These are phyloP conservation scores for Colletotrichum graminicola DNA, from an alignment of 2,329 filamentous ascomycete genomes.

Conservation along the genomic window DNA sequence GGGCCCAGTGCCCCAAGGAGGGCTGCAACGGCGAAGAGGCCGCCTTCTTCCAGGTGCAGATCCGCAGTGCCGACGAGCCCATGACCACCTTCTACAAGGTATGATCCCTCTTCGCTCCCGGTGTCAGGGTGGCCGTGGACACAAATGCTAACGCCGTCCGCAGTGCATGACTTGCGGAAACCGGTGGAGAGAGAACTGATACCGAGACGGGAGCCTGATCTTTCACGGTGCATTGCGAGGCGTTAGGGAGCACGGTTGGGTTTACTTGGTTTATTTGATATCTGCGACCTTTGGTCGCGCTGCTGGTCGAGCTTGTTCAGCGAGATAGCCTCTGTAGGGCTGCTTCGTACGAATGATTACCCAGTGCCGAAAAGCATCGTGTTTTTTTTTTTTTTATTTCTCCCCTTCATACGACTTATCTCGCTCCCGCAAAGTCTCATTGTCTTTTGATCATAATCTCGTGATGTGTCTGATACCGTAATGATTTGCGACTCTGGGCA, in stretches of 20 bases:
- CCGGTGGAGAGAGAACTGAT: slow-evolving; percentile 75
- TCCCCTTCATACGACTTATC: background rate
- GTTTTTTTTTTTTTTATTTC: background rate
- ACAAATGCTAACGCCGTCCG: slow-evolving; percentile 19
- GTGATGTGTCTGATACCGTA: background rate
- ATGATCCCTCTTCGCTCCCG: slow-evolving; percentile 35
- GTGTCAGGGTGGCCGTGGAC: background rate
- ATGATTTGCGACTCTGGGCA: background rate
- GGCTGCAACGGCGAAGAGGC: slow-evolving; percentile 86
- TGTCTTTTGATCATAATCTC: slow-evolving; percentile 13
- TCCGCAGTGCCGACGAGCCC: slow-evolving; percentile 96
- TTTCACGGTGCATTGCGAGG: slow-evolving; percentile 46
- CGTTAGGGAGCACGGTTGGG: slow-evolving; percentile 43
- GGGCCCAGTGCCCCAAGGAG: slow-evolving; percentile 84
- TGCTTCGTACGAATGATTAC: background rate
- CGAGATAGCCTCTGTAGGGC: background rate
- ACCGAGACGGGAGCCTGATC: slow-evolving; percentile 5
- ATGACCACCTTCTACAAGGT: slow-evolving; percentile 98
- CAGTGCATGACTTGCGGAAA: slow-evolving; percentile 76
- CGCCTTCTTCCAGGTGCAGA: slow-evolving; percentile 97
- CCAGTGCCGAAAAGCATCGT: background rate
- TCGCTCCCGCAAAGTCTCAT: background rate
- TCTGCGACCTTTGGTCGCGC: background rate
- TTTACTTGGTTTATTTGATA: slow-evolving; percentile 12
- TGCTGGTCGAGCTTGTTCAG: background rate